These are phyloP conservation scores for Calonectria pauciramosa DNA, from an alignment of 2,329 filamentous ascomycete species.

Conservation along the genomic window DNA sequence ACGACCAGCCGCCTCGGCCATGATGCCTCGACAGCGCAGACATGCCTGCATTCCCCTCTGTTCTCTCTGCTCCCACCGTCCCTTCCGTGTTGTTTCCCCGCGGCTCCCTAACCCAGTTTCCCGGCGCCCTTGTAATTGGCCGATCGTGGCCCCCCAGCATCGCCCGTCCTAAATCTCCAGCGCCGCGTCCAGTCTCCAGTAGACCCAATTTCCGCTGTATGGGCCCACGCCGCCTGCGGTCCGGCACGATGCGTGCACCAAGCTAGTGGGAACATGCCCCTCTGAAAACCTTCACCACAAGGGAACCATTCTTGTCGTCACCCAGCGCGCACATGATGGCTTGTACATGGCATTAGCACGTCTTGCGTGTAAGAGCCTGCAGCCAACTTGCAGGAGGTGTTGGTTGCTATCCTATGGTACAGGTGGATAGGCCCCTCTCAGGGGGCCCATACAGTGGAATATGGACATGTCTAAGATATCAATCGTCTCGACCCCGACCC, in stretches of 20 bases:
- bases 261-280: conserved; percentile 12
- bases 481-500: not conserved
- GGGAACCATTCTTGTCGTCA: not conserved
- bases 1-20: not conserved
- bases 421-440: not conserved
- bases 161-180: not conserved
- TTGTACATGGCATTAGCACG: not conserved
- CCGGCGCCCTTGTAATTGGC: not conserved
- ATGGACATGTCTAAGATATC: not conserved
- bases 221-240: conserved; percentile 26
- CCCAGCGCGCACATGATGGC: not conserved
- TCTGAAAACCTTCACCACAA: conserved; percentile 12
- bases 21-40: not conserved
- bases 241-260: conserved; percentile 27
- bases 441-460: not conserved
- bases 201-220: conserved; percentile 19
- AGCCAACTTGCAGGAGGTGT: not conserved
- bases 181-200: not conserved
- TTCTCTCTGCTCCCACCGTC: too few relatives aligned
- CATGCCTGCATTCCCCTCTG: not conserved
- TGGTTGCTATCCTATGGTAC: not conserved
- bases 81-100: not conserved
- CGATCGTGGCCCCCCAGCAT: not conserved
- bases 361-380: not conserved
- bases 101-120: not conserved